A percentile compares a stretch with the other conserved stretches of the same genome.
phyloP scores from a whole-genome alignment of 2,329 filamentous ascomycete genomes.

The Cladophialophora carrionii region DNA sequence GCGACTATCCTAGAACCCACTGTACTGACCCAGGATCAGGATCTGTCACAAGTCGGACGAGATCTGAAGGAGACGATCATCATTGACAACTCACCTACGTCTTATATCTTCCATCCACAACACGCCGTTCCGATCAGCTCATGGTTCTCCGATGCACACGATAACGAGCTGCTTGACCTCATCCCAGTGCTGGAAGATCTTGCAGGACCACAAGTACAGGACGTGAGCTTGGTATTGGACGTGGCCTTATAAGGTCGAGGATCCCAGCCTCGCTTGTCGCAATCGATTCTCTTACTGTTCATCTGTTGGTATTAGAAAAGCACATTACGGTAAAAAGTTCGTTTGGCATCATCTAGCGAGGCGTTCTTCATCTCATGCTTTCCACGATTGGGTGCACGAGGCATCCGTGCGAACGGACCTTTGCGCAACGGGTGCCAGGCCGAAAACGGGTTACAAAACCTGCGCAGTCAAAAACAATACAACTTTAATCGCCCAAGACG shows the following conservation, averaged over 20 bases:
- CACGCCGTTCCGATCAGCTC: conserved; percentile 99
- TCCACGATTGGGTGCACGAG: conserved; percentile 22
- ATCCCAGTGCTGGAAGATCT: conserved; percentile 98
- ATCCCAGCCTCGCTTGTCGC: background rate
- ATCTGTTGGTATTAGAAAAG: conserved; percentile 32
- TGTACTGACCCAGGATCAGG: conserved; percentile 50
- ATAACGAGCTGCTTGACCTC: conserved; percentile 95
- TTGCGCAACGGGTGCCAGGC: conserved; percentile 28
- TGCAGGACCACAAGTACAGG: conserved; percentile 81
- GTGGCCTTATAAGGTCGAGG: conserved; percentile 63
- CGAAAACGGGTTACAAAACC: conserved; percentile 20
- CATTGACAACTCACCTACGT: conserved; percentile 98
- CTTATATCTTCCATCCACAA: conserved; percentile 99
- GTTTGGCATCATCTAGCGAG: conserved; percentile 33
- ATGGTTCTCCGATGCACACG: conserved; percentile 99
- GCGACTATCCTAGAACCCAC: background rate
- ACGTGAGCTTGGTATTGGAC: conserved; percentile 97
- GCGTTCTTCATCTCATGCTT: conserved; percentile 24
- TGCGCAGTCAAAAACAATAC: conserved; percentile 22
- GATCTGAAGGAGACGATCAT: conserved; percentile 98
- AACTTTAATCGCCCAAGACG: conserved; percentile 28
- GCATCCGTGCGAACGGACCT: conserved; percentile 21
- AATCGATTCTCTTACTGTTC: conserved; percentile 19
- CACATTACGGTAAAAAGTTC: conserved; percentile 32
- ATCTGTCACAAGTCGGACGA: conserved; percentile 93